Base-by-base conservation (phyloP, 164 flowering plant genomes). In the Paratinospora sagittata region DNA sequence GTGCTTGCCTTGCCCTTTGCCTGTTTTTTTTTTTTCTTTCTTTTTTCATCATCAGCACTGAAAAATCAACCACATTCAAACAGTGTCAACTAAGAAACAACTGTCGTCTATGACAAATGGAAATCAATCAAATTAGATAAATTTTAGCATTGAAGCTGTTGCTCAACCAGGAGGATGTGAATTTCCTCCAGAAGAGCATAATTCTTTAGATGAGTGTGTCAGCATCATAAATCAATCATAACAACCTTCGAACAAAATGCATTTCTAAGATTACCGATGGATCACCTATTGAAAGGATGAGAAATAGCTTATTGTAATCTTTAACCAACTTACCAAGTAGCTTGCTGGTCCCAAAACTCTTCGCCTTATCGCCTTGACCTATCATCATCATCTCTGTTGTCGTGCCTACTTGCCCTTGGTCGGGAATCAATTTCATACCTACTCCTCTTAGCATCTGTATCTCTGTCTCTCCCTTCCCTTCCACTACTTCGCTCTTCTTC, bases 341-440 rank as follows among this genome's bases (percentile, higher is more conserved):
- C 26, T 10, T 21, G 58, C 33, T 3, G 62, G 68, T 33, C 12
- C 64, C 24, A 58, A 14, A 23, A 65, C 10, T 43, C 66, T 47
- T 47, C 27, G 19, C 60, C 23, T 61, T 61, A 24, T 3, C 43
- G 70, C 70, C 71, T 77, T 1, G 39, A 55, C 63, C 70, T 63
- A 58, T 66, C 64, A 71, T 80, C 81, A 61, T 78, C 82, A 55
- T 55, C 60, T 60, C 70, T 70, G 43, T 67, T 76, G 67, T 74
- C 80, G 72, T 75, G 72, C 71, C 73, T 49, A 58, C 78, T 80
- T 69, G 79, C 76, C 70, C 74, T 66, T 0, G 86, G 72, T 26
- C 79, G 75, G 70, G 82, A 76, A 41, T 73, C 79, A 64, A 76
- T 83, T 65, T 80, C 87, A 74, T 81, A 78, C 71, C 80, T 81